phyloP scores from a whole-genome alignment of 257 asterid species.

The Craterostigma plantagineum region DNA sequence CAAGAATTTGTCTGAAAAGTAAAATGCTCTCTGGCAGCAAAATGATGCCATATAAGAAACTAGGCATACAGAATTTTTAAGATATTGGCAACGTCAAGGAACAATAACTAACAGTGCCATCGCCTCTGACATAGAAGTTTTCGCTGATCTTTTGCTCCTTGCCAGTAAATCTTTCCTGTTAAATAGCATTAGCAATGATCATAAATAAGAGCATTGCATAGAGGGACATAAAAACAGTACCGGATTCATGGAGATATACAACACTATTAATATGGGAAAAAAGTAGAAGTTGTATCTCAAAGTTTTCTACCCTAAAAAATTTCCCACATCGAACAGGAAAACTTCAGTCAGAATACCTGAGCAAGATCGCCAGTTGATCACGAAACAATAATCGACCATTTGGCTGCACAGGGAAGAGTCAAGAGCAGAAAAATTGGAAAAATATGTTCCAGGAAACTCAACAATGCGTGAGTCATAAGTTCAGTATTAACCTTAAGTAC shows the following conservation, averaged over 20 bases:
- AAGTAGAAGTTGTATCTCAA: too few species aligned
- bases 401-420: slow-evolving; percentile 51
- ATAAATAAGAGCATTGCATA: too few species aligned
- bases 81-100: slow-evolving; percentile 5
- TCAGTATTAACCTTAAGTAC: slow-evolving; percentile 56
- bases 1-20: slow-evolving; percentile 79
- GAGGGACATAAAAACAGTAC: slow-evolving; percentile 2
- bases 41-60: slow-evolving; percentile 12
- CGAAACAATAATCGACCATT: slow-evolving; percentile 71
- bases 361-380: slow-evolving; percentile 95
- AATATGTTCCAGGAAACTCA: too few species aligned
- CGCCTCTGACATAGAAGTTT: slow-evolving; percentile 93
- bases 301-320: too few species aligned
- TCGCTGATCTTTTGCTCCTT: slow-evolving; percentile 91
- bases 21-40: slow-evolving; percentile 74
- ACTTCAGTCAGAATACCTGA: too few species aligned
- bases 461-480: too few species aligned
- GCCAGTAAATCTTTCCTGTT: slow-evolving; percentile 69
- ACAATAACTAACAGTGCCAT: slow-evolving; percentile 80
- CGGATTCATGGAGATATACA: too few species aligned
- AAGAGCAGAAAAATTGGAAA: too few species aligned
- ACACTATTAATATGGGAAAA: too few species aligned
- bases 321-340: too few species aligned
- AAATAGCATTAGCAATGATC: too few species aligned
- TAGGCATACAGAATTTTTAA: slow-evolving; percentile 4